Evolutionary conservation across 495 filamentous ascomycete genomes (phyloP).

Genomic region (Achaetomiella virescens): DNA sequence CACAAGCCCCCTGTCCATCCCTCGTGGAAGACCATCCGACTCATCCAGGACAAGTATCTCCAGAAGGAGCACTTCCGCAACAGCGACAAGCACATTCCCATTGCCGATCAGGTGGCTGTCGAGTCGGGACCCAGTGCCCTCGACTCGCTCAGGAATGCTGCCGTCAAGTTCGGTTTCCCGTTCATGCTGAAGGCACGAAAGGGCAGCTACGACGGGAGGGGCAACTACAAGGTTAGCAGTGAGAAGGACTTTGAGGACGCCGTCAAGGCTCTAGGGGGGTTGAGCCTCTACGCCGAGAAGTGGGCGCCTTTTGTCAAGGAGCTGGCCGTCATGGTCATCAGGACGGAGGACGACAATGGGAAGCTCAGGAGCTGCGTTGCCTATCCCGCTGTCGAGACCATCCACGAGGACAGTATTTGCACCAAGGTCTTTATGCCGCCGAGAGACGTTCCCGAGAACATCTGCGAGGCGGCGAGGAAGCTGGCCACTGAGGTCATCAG

Average conservation of each 20-base stretch:
- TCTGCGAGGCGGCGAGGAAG: slow-evolving; percentile 61
- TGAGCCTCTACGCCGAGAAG: slow-evolving; percentile 81
- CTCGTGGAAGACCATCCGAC: slow-evolving; percentile 79
- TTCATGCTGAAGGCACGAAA: slow-evolving; percentile 94
- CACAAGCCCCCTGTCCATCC: slow-evolving; percentile 65
- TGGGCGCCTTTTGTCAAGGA: slow-evolving; percentile 85
- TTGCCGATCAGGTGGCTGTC: slow-evolving; percentile 61
- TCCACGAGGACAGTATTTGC: slow-evolving; percentile 94
- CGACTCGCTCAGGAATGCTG: slow-evolving; percentile 57
- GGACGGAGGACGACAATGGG: slow-evolving; percentile 68
- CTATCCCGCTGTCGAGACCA: slow-evolving; percentile 87
- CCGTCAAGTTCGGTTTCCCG: slow-evolving; percentile 66
- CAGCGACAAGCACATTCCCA: slow-evolving; percentile 55
- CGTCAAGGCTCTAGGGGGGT: slow-evolving; percentile 58
- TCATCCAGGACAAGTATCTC: slow-evolving; percentile 92
- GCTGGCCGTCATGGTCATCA: slow-evolving; percentile 89
- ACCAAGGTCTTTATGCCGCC: slow-evolving; percentile 88
- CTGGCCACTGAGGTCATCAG: slow-evolving; percentile 74
- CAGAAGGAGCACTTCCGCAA: slow-evolving; percentile 76
- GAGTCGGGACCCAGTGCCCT: slow-evolving; percentile 40
- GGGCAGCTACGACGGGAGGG: slow-evolving; percentile 89
- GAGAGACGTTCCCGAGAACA: slow-evolving; percentile 55
- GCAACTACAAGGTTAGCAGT: slow-evolving; percentile 73
- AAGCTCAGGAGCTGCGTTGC: slow-evolving; percentile 49
- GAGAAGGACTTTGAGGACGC: slow-evolving; percentile 63